phyloP scores from a whole-genome alignment of 73 alveolate genomes.

The Paramecium bursaria region DNA sequence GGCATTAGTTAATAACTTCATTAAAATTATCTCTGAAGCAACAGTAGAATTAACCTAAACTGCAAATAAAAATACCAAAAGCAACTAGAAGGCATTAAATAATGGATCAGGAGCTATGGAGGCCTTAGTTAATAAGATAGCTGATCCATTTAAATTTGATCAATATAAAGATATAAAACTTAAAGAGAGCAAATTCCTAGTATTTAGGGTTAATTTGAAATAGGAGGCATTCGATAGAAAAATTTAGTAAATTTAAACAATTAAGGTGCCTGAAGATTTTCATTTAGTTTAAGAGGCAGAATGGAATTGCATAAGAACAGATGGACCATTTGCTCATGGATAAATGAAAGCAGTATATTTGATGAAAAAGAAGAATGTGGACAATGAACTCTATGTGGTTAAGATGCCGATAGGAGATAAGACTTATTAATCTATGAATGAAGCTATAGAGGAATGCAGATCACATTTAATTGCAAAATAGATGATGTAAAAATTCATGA shows the following conservation, averaged over 20 bases:
- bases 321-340: slow-evolving; percentile 53
- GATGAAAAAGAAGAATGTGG: not conserved
- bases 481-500: slow-evolving; percentile 19
- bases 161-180: not conserved
- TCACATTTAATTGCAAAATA: slow-evolving; percentile 30
- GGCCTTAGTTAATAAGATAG: not conserved
- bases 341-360: slow-evolving; percentile 31
- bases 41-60: not conserved
- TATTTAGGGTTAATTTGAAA: not conserved
- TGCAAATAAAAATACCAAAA: not conserved
- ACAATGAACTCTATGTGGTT: slow-evolving; percentile 19
- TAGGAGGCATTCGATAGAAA: not conserved
- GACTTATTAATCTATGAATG: slow-evolving; percentile 22
- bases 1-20: not conserved
- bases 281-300: not conserved
- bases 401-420: slow-evolving; percentile 54
- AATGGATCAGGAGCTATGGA: not conserved
- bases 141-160: not conserved
- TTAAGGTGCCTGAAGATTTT: not conserved
- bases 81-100: not conserved
- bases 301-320: slow-evolving; percentile 45
- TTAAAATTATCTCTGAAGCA: slow-evolving; percentile 20
- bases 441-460: slow-evolving; percentile 39
- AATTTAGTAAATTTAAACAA: no score
- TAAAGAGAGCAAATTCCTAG: not conserved